phyloP scores from a whole-genome alignment of 176 grass and related monocot species.

The Carex parvula region DNA sequence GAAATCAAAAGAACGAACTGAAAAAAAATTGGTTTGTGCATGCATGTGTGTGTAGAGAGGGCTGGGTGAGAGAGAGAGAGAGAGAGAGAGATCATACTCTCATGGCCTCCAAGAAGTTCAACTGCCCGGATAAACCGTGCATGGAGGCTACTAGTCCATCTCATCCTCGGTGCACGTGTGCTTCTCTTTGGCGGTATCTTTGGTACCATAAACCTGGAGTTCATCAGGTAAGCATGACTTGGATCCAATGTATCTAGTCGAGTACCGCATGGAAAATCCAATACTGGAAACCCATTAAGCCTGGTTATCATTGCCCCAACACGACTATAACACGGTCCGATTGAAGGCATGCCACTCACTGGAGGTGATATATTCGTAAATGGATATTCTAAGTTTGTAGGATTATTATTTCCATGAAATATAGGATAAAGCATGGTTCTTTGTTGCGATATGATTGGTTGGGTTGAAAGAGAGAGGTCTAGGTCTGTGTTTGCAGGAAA shows the following conservation, averaged over 20 bases:
- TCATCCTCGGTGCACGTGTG: slow-evolving; percentile 42
- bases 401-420: slow-evolving; percentile 20
- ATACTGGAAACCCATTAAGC: not conserved
- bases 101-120: slow-evolving; percentile 44
- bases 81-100: slow-evolving; percentile 24
- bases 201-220: slow-evolving; percentile 23
- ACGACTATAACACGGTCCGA: slow-evolving; percentile 8
- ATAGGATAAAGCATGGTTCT: not conserved
- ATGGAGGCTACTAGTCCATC: slow-evolving; percentile 43
- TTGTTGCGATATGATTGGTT: slow-evolving; percentile 1
- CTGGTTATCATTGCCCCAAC: not conserved
- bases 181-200: slow-evolving; percentile 27
- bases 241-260: slow-evolving; percentile 25
- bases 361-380: slow-evolving; percentile 1
- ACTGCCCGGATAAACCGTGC: slow-evolving; percentile 45
- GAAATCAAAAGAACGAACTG: not conserved
- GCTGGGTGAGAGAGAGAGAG: not conserved
- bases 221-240: slow-evolving; percentile 20
- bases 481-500: slow-evolving; percentile 6
- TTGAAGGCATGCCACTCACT: not conserved
- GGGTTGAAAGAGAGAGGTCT: slow-evolving; percentile 26
- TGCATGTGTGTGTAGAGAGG: not conserved
- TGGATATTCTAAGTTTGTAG: slow-evolving; percentile 14
- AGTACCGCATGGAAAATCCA: slow-evolving; percentile 3
- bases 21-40: not conserved